phyloP scores from a whole-genome alignment of 2,329 filamentous ascomycete genomes.

The Fusarium poae region DNA sequence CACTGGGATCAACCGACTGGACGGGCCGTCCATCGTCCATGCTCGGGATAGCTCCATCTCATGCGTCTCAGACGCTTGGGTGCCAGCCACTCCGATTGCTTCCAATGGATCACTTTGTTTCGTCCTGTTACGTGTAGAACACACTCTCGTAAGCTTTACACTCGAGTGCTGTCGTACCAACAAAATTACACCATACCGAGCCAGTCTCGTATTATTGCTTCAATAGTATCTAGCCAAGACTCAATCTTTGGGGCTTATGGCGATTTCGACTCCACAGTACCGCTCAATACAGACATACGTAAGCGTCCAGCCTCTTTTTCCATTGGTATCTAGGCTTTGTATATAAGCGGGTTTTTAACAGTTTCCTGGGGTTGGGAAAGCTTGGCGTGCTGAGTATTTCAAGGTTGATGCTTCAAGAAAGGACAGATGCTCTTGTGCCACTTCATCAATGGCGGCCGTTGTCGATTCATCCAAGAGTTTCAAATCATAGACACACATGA shows the following conservation, averaged over 20 bases:
- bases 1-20: neutral
- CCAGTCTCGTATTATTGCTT: conserved; percentile 36
- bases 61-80: conserved; percentile 10
- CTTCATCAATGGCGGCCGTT: neutral
- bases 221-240: conserved; percentile 34
- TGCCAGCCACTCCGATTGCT: conserved; percentile 21
- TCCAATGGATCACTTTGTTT: conserved; percentile 31
- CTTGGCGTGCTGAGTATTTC: conserved; percentile 29
- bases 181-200: conserved; percentile 27
- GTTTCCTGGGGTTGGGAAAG: conserved; percentile 17
- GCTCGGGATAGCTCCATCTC: conserved; percentile 8
- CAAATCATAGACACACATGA: neutral
- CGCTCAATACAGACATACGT: conserved; percentile 19
- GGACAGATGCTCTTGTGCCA: neutral
- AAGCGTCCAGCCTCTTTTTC: conserved; percentile 27
- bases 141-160: conserved; percentile 16
- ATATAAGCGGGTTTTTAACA: conserved; percentile 27
- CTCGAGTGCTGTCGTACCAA: conserved; percentile 21
- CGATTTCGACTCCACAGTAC: conserved; percentile 32
- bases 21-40: conserved; percentile 14
- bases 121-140: conserved; percentile 19
- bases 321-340: conserved; percentile 1
- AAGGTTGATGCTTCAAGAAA: conserved; percentile 5
- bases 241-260: conserved; percentile 27
- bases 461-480: neutral